Conservation (phyloP, 2,329 filamentous ascomycete genomes). For the Raffaelea arxii region DNA sequence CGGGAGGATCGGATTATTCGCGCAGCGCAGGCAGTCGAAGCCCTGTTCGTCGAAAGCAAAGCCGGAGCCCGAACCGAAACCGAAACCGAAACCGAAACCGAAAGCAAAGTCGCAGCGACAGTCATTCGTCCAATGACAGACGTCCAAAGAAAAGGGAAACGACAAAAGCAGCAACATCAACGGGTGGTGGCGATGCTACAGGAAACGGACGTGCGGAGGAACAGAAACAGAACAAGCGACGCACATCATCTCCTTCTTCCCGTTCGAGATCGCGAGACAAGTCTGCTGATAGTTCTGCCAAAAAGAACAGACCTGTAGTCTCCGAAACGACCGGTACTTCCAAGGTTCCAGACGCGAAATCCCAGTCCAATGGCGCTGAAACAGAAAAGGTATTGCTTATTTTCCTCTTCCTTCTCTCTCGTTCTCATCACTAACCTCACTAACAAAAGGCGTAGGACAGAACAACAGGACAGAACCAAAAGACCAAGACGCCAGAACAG, state of each 20-base stretch:
- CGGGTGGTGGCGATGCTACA: neutral
- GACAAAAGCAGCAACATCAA: neutral
- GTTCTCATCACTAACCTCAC: neutral
- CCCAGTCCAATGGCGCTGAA: neutral
- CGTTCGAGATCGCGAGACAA: conserved; percentile 38
- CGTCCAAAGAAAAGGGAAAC: neutral
- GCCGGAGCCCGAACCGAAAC: conserved; percentile 19
- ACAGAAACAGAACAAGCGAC: conserved; percentile 26
- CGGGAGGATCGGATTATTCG: conserved; percentile 24
- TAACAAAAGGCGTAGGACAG: no score
- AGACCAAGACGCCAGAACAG: conserved; percentile 27
- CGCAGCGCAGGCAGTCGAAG: conserved; percentile 15
- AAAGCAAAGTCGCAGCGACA: conserved; percentile 13
- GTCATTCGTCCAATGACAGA: conserved; percentile 9
- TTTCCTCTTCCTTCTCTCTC: neutral
- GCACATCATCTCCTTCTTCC: conserved; percentile 42
- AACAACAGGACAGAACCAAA: no score
- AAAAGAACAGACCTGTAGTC: conserved; percentile 31
- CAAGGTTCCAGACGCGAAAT: no score
- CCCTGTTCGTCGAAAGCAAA: conserved; percentile 8
- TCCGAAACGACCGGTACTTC: conserved; percentile 6
- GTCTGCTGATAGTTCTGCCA: conserved; percentile 47
- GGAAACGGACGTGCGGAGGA: neutral
- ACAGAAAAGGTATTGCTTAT: neutral
- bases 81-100: conserved; percentile 16